These are phyloP conservation scores for Chlamydomonas sp. DNA, from an alignment of 139 green algal species.

Conservation along the genomic window DNA sequence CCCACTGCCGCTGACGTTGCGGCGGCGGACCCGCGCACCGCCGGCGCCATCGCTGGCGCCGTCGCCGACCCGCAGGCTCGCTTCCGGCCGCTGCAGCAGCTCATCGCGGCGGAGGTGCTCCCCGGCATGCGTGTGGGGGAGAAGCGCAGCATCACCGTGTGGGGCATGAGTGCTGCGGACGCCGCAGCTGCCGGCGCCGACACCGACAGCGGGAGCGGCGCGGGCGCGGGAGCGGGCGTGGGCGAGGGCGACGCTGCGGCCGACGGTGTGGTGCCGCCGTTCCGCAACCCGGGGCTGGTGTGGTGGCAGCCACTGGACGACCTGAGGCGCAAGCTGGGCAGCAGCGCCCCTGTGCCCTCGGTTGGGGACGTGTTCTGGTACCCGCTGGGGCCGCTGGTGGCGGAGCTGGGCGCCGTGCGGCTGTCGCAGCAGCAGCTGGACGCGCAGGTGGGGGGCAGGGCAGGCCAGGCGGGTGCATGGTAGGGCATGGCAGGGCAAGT, in stretches of 20 bases:
- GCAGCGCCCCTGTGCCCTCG: not conserved
- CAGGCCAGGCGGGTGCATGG: too few species aligned
- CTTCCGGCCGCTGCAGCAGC: conserved; percentile 7
- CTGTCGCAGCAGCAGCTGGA: not conserved
- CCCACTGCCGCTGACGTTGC: not conserved
- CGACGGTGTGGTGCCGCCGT: not conserved
- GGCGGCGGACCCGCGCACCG: too few species aligned
- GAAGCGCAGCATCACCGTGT: not conserved
- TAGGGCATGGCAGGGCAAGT: too few species aligned
- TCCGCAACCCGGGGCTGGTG: conserved; percentile 29
- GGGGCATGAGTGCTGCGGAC: too few species aligned
- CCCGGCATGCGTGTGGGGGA: conserved; percentile 7
- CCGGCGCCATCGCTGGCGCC: not conserved
- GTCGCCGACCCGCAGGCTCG: conserved; percentile 18
- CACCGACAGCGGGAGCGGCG: not conserved
- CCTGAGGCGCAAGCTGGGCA: not conserved
- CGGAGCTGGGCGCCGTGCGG: not conserved
- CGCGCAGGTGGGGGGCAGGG: not conserved
- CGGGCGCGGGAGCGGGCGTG: not conserved
- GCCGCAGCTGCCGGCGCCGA: not conserved
- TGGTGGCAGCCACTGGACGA: conserved; percentile 40
- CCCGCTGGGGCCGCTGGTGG: conserved; percentile 10
- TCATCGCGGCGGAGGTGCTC: not conserved
- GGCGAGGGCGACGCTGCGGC: not conserved
- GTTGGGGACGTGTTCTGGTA: conserved; percentile 28